These are phyloP conservation scores for Artomyces pyxidatus DNA, from an alignment of 768 basidiomycete species.

Conservation along the genomic window DNA sequence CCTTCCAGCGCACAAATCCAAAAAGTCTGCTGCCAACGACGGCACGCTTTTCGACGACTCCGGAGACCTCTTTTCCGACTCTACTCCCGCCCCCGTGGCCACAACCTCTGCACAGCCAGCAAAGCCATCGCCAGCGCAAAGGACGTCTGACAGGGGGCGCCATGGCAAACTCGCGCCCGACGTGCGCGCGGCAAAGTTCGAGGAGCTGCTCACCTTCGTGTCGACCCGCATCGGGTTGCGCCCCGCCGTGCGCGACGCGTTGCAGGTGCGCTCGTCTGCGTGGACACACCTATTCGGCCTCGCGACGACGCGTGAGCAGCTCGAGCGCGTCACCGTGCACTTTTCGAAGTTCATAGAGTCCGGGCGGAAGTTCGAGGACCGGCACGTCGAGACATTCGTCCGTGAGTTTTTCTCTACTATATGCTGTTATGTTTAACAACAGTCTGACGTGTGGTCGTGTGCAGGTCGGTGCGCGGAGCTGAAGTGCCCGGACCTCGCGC, in stretches of 20 bases:
- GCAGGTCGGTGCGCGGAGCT: slow-evolving; percentile 59
- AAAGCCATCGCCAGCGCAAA: too few relatives aligned
- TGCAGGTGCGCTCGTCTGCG: slow-evolving; percentile 9
- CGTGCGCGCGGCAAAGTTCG: slow-evolving; percentile 6
- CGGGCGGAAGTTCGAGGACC: slow-evolving; percentile 6
- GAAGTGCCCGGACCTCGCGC: slow-evolving; percentile 43
- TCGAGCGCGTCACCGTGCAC: slow-evolving; percentile 3
- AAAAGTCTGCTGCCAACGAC: not conserved
- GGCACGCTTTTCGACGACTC: not conserved
- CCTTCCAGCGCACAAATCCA: not conserved
- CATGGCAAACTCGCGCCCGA: not conserved
- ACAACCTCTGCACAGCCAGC: too few relatives aligned
- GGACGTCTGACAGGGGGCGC: not conserved
- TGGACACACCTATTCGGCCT: slow-evolving; percentile 16
- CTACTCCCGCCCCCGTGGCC: too few relatives aligned
- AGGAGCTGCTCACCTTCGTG: slow-evolving; percentile 1
- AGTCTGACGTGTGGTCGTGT: too few relatives aligned
- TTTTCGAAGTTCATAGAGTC: slow-evolving; percentile 10
- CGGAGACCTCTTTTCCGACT: too few relatives aligned
- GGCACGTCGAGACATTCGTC: slow-evolving; percentile 8
- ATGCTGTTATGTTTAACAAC: too few relatives aligned
- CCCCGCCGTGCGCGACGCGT: not conserved
- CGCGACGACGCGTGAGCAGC: slow-evolving; percentile 8
- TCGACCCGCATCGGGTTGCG: slow-evolving; percentile 4
- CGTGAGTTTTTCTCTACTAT: slow-evolving; percentile 6